Evolutionary conservation across 306 rosid genomes (phyloP), one percentile per base, ranked within the genome.

Genomic region (Fragaria ananassa): DNA sequence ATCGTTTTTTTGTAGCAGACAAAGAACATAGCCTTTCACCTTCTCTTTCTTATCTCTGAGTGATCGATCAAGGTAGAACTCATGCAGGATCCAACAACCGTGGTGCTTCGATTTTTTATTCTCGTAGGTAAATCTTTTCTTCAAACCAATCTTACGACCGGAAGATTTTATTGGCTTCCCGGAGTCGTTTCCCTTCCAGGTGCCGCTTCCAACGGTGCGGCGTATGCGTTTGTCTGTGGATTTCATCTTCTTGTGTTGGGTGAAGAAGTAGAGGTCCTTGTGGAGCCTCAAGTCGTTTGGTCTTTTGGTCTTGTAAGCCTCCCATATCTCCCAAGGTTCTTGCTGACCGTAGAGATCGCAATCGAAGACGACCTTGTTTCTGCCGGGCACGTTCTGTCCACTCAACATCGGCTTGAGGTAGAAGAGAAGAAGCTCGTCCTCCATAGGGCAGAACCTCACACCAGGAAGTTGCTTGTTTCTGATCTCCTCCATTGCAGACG

Each of bases 241-340:
- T 10, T 9, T n/a, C 70, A 37, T 37, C 70, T n/a, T 37, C 18
- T 66, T 66, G 70, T 37, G 70, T n/a, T 23, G 23, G 29, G 70
- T 66, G 70, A 66, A 66, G 70, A 37, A 5, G 50, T 39, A 66
- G 31, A 66, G 21, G 47, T 66, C 70, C 21, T 66, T 41, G 12
- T 66, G 11, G 49, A n/a, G 42, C 70, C 21, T 56, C 62, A 56
- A 21, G 31, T 56, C 62, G 62, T 56, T 8, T 56, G 62, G 29
- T 21, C 62, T 56, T 9, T 2, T 56, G 29, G 10, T 56, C 10
- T 56, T 39, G 27, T 18, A 41, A 0, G 6, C 15, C 21, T 41
- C 44, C 70, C 70, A 66, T 66, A 66, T 66, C 13, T 66, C 49
- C 50, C 49, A 66, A 19, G 50, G 70, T 66, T 66, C 51, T 47